Evolutionary conservation across 2,329 filamentous ascomycete species (phyloP).

Genomic region (Fusarium palustre): DNA sequence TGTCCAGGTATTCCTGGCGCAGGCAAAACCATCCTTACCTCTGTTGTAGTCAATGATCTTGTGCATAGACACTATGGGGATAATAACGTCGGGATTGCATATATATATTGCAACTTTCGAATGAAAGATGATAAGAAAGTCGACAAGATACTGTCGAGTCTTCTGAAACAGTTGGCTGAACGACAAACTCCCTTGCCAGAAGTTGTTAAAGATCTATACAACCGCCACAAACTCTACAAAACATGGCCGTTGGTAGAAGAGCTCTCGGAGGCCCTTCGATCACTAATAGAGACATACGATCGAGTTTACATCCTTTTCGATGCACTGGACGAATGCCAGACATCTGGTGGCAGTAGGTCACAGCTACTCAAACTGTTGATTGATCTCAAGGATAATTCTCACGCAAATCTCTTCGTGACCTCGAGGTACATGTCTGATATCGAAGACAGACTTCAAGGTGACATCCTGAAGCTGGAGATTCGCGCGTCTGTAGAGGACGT

Average conservation of each 20-base stretch:
- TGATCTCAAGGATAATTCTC: background rate
- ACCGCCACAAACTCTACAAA: background rate
- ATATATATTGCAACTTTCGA: constrained; percentile 2
- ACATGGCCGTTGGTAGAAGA: background rate
- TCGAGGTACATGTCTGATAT: constrained; percentile 13
- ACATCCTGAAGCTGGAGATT: background rate
- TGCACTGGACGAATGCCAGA: constrained; percentile 5
- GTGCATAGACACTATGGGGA: background rate
- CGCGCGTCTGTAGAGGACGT: background rate
- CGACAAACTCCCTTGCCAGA: background rate
- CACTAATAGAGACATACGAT: background rate
- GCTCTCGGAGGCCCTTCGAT: background rate
- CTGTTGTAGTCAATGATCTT: background rate
- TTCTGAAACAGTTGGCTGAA: constrained; percentile 4
- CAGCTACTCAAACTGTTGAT: constrained; percentile 9
- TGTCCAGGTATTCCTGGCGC: constrained; percentile 14
- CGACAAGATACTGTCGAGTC: background rate
- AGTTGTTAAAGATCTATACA: background rate
- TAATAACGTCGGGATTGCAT: background rate
- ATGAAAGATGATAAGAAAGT: background rate
- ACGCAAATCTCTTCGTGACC: constrained; percentile 37
- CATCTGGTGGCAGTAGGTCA: background rate
- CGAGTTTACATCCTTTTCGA: constrained; percentile 5
- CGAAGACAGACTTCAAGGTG: background rate
- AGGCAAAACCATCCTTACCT: background rate